Conservation (phyloP, 805 yeast species). For the Wickerhamiella dianesei region DNA sequence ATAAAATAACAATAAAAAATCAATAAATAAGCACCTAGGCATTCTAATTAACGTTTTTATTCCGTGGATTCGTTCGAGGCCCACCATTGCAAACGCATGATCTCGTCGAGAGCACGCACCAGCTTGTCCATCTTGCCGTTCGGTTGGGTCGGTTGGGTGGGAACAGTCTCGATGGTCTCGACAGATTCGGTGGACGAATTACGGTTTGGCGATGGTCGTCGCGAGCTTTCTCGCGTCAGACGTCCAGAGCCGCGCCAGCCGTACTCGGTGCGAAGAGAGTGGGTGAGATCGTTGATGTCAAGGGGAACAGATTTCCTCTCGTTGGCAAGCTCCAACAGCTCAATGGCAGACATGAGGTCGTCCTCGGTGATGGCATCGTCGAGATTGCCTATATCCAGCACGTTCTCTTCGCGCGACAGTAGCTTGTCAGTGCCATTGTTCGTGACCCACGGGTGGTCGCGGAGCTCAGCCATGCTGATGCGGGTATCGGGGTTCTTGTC, state of each 20-base stretch:
- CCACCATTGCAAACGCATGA: slow-evolving; percentile 13
- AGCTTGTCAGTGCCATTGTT: slow-evolving; percentile 24
- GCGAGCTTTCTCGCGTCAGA: not conserved
- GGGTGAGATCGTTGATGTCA: slow-evolving; percentile 10
- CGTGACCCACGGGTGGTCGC: slow-evolving; percentile 57
- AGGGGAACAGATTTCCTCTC: slow-evolving; percentile 1
- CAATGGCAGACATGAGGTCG: slow-evolving; percentile 27
- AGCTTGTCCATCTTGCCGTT: slow-evolving; percentile 20
- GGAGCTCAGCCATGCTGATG: slow-evolving; percentile 56
- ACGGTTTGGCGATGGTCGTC: slow-evolving; percentile 1
- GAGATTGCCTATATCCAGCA: slow-evolving; percentile 15
- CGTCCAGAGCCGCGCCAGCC: slow-evolving; percentile 24
- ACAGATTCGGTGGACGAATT: not conserved
- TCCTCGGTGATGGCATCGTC: slow-evolving; percentile 25
- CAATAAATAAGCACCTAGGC: too few species aligned
- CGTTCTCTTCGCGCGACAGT: slow-evolving; percentile 26
- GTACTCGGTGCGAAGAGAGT: slow-evolving; percentile 19
- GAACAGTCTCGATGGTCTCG: not conserved
- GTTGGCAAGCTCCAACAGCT: slow-evolving; percentile 18
- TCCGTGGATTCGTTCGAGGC: not conserved
- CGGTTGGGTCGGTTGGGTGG: slow-evolving; percentile 2
- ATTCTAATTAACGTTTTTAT: not conserved
- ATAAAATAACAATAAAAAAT: too few species aligned
- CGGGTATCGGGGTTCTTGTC: slow-evolving; percentile 54
- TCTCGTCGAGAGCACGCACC: slow-evolving; percentile 24